A percentile compares a stretch with the other conserved stretches of the same genome.
These are phyloP conservation scores for Saccharum hybrid DNA, from an alignment of 202 grass and related monocot genomes.

Conservation along the genomic window DNA sequence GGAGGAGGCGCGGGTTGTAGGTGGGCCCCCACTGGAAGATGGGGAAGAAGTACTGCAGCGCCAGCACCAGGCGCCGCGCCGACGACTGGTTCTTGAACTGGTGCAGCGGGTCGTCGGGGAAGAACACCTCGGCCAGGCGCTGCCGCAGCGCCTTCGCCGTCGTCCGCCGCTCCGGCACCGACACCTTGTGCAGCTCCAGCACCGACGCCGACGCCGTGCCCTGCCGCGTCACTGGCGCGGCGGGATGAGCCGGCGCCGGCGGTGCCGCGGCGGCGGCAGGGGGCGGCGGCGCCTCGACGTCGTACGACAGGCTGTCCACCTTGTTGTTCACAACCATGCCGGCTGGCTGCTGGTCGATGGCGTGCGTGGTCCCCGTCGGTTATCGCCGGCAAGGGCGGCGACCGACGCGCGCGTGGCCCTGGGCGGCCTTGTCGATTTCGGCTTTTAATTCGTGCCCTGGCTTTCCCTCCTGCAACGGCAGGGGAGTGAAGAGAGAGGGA, in stretches of 20 bases:
- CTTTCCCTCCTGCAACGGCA: conserved; percentile 24
- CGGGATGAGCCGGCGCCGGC: background rate
- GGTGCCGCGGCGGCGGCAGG: background rate
- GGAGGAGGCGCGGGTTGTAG: conserved; percentile 78
- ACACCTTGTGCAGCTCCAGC: conserved; percentile 78
- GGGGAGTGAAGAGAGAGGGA: conserved; percentile 13
- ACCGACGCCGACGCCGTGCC: background rate
- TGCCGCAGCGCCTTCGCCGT: conserved; percentile 60
- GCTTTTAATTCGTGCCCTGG: background rate
- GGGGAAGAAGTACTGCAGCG: conserved; percentile 92
- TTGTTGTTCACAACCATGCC: conserved; percentile 63
- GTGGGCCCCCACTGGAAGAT: conserved; percentile 92
- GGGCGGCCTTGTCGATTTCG: background rate
- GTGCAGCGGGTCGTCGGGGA: conserved; percentile 96
- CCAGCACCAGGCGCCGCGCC: conserved; percentile 63
- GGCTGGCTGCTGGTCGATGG: no score
- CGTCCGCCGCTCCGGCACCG: conserved; percentile 61
- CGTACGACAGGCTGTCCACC: conserved; percentile 57
- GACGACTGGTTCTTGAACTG: conserved; percentile 92
- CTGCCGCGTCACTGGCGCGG: background rate
- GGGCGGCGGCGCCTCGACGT: conserved; percentile 48
- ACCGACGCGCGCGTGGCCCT: background rate
- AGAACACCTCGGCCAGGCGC: conserved; percentile 83
- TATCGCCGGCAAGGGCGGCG: background rate
- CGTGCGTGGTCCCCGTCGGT: background rate